Conservation (phyloP, 2,329 filamentous ascomycete species). For the Coniochaeta ligniaria region DNA sequence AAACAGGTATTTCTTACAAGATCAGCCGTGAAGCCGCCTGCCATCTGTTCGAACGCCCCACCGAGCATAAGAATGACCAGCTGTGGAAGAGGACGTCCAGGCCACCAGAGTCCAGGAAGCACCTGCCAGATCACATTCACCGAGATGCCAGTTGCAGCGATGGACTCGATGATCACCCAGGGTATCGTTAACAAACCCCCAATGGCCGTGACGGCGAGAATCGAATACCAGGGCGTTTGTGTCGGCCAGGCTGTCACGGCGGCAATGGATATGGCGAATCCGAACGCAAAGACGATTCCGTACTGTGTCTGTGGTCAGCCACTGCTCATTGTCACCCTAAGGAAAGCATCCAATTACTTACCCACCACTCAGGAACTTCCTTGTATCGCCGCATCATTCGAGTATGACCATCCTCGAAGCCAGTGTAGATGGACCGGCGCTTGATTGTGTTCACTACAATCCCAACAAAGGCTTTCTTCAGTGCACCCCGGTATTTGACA, state of each 20-base stretch:
- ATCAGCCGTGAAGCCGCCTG: conserved; percentile 21
- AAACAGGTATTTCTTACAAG: too few relatives aligned
- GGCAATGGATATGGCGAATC: conserved; percentile 33
- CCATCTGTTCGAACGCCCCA: conserved; percentile 17
- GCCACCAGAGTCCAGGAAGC: conserved; percentile 23
- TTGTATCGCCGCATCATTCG: conserved; percentile 34
- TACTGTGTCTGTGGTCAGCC: conserved; percentile 12
- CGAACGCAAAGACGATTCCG: conserved; percentile 31
- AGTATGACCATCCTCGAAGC: conserved; percentile 33
- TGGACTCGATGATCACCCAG: conserved; percentile 37
- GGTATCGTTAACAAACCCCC: conserved; percentile 37
- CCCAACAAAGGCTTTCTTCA: conserved; percentile 28
- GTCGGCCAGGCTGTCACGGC: conserved; percentile 37
- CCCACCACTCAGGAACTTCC: conserved; percentile 43
- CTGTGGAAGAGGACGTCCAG: conserved; percentile 16
- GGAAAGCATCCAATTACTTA: neutral
- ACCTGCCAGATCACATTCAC: conserved; percentile 45
- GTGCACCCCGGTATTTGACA: conserved; percentile 30
- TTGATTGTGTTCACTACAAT: conserved; percentile 19
- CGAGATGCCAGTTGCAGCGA: conserved; percentile 26
- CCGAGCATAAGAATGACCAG: conserved; percentile 20
- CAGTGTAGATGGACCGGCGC: conserved; percentile 31
- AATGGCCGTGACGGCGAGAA: conserved; percentile 37
- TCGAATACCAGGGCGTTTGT: conserved; percentile 30
- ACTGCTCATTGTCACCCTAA: neutral